Evolutionary conservation across 345 rosid species (phyloP).

Genomic region (Isatis tinctoria): DNA sequence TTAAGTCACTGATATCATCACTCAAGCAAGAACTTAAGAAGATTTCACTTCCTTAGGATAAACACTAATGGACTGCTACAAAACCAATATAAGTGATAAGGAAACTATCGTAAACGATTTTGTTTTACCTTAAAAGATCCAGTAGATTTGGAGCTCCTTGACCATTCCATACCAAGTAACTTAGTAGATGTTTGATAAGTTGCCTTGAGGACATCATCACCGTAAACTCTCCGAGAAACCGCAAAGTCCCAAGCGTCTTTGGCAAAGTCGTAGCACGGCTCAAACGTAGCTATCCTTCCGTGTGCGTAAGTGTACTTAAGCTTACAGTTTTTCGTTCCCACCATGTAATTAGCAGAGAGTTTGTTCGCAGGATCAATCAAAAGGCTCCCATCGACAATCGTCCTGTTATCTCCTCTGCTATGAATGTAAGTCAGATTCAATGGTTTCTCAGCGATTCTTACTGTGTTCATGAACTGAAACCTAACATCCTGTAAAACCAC

Average conservation of each 20-base stretch:
- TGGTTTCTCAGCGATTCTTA: constrained; percentile 66
- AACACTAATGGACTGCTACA: no score
- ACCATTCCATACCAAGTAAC: constrained; percentile 77
- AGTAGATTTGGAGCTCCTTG: constrained; percentile 49
- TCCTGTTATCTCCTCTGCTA: constrained; percentile 55
- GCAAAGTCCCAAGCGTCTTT: constrained; percentile 85
- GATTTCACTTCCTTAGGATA: no score
- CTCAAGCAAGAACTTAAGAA: no score
- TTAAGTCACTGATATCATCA: background rate
- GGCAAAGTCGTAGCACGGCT: constrained; percentile 74
- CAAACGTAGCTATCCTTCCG: constrained; percentile 58
- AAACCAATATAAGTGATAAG: no score
- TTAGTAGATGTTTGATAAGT: constrained; percentile 73
- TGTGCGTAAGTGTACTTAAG: constrained; percentile 76
- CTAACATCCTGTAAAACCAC: constrained; percentile 56
- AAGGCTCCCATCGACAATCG: constrained; percentile 62
- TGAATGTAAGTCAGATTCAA: constrained; percentile 85
- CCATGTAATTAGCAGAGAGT: constrained; percentile 66
- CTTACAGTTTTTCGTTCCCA: constrained; percentile 76
- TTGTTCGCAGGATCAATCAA: constrained; percentile 65
- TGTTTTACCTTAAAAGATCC: constrained; percentile 66
- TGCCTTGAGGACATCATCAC: constrained; percentile 64
- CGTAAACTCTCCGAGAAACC: constrained; percentile 51
- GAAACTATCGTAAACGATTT: background rate
- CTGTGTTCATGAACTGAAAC: constrained; percentile 90